phyloP scores from a whole-genome alignment of 352 stramenopile genomes.

The Pythium rhizo-oryzae region DNA sequence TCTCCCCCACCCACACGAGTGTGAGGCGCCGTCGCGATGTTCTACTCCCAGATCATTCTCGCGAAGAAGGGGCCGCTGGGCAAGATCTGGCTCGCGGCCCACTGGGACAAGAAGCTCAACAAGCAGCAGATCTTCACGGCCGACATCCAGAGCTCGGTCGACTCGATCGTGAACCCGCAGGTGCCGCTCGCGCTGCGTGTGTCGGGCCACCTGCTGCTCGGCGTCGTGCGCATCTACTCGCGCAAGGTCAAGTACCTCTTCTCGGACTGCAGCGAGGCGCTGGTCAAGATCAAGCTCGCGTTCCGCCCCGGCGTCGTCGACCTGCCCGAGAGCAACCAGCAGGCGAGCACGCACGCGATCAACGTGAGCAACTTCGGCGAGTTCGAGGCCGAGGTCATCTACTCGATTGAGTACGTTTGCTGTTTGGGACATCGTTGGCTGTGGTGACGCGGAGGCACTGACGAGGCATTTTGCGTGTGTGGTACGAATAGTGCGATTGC shows the following conservation, averaged over 20 bases:
- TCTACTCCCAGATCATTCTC: conserved; percentile 99
- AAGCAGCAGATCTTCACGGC: conserved; percentile 98
- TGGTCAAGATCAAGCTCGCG: conserved; percentile 99
- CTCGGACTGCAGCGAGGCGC: conserved; percentile 98
- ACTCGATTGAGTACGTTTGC: conserved; percentile 77
- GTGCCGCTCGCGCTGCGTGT: conserved; percentile 97
- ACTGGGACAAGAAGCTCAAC: conserved; percentile 99
- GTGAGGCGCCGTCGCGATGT: conserved; percentile 81
- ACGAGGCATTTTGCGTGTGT: not conserved
- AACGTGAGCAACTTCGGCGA: conserved; percentile 88
- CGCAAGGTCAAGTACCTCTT: conserved; percentile 98
- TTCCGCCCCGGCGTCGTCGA: conserved; percentile 89
- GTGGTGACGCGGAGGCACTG: not conserved
- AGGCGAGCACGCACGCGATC: conserved; percentile 73
- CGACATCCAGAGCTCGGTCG: conserved; percentile 96
- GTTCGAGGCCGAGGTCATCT: conserved; percentile 85
- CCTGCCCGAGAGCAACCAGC: conserved; percentile 62
- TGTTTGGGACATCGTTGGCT: not conserved
- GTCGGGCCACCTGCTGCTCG: conserved; percentile 97
- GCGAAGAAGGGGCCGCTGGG: conserved; percentile 98
- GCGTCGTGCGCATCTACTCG: conserved; percentile 99
- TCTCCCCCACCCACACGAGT: not conserved
- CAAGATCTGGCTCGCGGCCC: conserved; percentile 99
- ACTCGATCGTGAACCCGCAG: conserved; percentile 96
- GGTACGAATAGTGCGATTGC: conserved; percentile 46